These are phyloP conservation scores for Fomitopsis pinicola DNA, from an alignment of 1,284 basidiomycete species.

Conservation along the genomic window DNA sequence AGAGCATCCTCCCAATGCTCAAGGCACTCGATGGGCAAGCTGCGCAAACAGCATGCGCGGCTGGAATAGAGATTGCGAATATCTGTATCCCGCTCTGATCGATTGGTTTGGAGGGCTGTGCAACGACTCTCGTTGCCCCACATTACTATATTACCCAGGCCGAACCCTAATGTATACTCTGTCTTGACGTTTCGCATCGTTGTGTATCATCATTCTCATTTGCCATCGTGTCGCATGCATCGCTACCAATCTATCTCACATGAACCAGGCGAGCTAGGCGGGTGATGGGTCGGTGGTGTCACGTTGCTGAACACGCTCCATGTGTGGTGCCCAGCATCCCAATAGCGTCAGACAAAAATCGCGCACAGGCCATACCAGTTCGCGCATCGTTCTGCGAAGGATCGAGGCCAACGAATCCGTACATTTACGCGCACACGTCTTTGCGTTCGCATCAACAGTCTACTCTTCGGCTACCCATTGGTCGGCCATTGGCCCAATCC, in stretches of 20 bases:
- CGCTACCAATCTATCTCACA: constrained; percentile 17
- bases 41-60: constrained; percentile 19
- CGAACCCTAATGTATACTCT: constrained; percentile 20
- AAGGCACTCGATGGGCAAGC: constrained; percentile 20
- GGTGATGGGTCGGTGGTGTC: background rate
- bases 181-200: constrained; percentile 13
- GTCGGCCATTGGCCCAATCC: constrained; percentile 68
- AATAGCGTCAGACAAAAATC: no score
- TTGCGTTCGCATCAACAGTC: constrained; percentile 7
- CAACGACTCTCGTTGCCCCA: constrained; percentile 11
- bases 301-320: no score
- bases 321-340: no score
- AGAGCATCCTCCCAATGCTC: constrained; percentile 25
- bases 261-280: background rate
- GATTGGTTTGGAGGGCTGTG: background rate
- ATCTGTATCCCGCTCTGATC: constrained; percentile 17
- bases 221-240: constrained; percentile 23
- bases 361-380: no score
- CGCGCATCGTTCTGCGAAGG: no score
- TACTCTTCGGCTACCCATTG: constrained; percentile 71
- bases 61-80: constrained; percentile 17
- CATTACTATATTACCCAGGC: constrained; percentile 18
- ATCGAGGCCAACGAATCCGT: no score
- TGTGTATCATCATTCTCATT: constrained; percentile 14
- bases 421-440: background rate